phyloP scores from a whole-genome alignment of 2,329 filamentous ascomycete genomes.

The Polychaeton citri region DNA sequence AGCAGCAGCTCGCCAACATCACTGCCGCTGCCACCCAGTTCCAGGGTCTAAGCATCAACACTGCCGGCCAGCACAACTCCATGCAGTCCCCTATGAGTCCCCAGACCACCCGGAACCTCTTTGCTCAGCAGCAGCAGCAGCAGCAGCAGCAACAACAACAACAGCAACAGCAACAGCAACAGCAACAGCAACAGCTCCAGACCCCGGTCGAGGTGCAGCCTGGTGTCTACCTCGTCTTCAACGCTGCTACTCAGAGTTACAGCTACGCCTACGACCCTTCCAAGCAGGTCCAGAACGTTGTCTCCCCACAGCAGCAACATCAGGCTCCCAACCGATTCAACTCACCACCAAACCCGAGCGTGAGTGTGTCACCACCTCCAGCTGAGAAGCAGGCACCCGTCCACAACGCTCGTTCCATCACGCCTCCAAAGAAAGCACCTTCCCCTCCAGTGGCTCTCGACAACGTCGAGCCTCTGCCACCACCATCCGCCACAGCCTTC shows the following conservation, averaged over 20 bases:
- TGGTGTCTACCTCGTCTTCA: slow-evolving; percentile 71
- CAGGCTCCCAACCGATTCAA: slow-evolving; percentile 1
- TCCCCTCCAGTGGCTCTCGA: slow-evolving; percentile 47
- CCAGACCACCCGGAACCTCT: slow-evolving; percentile 4
- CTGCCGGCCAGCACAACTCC: slow-evolving; percentile 8
- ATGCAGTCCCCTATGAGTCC: slow-evolving; percentile 7
- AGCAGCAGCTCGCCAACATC: slow-evolving; percentile 79
- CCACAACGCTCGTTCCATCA: slow-evolving; percentile 46
- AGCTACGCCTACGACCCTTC: slow-evolving; percentile 56
- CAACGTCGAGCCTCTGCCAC: slow-evolving; percentile 60
- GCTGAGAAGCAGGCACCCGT: slow-evolving; percentile 35
- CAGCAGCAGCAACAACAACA: slow-evolving; percentile 49
- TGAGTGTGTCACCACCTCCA: slow-evolving; percentile 68
- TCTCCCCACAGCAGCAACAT: slow-evolving; percentile 31
- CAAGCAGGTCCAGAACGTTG: slow-evolving; percentile 32
- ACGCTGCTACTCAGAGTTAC: slow-evolving; percentile 74
- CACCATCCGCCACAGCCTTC: slow-evolving; percentile 82
- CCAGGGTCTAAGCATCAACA: slow-evolving; percentile 58
- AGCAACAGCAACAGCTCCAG: slow-evolving; percentile 53
- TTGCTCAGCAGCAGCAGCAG: slow-evolving; percentile 35
- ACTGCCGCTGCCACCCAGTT: slow-evolving; percentile 75
- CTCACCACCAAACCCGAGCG: slow-evolving; percentile 37
- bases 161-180: slow-evolving; percentile 54
- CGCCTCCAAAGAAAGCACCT: slow-evolving; percentile 47
- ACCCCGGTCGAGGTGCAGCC: slow-evolving; percentile 57